Evolutionary conservation across 768 basidiomycete species (phyloP).

Genomic region (Multifurca ochricompacta): DNA sequence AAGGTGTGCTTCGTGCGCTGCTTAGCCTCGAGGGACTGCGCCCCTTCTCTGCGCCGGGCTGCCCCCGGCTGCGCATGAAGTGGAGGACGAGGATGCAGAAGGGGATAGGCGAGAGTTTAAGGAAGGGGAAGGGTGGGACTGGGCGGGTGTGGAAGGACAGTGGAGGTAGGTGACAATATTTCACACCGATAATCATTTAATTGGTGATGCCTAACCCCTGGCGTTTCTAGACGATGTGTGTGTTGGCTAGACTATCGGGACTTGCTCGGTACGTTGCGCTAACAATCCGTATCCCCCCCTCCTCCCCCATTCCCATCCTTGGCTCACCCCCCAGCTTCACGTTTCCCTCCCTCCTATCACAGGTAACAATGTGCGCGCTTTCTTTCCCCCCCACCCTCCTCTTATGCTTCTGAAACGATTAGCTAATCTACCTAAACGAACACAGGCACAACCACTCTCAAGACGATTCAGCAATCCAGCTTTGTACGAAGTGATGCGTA

Average conservation of each 20-base stretch:
- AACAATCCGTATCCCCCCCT: background rate
- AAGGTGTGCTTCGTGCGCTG: conserved; percentile 24
- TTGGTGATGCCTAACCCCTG: background rate
- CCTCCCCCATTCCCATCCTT: too few relatives aligned
- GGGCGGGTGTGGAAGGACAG: conserved; percentile 47
- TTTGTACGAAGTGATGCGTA: conserved; percentile 40
- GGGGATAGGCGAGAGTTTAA: background rate
- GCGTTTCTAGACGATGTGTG: conserved; percentile 38
- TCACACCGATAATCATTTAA: background rate
- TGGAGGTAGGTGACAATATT: conserved; percentile 38
- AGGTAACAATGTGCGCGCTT: conserved; percentile 36
- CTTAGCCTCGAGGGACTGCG: conserved; percentile 26
- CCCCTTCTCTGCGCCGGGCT: conserved; percentile 24
- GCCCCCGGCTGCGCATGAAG: background rate
- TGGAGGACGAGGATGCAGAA: background rate
- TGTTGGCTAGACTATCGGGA: conserved; percentile 56
- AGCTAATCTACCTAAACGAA: background rate
- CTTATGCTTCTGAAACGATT: background rate
- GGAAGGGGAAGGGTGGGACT: conserved; percentile 44
- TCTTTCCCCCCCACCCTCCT: too few relatives aligned
- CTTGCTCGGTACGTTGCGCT: conserved; percentile 36
- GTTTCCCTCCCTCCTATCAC: too few relatives aligned
- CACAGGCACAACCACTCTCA: conserved; percentile 16
- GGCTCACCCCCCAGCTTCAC: too few relatives aligned
- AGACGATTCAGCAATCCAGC: conserved; percentile 28